phyloP scores from a whole-genome alignment of 306 rosid genomes.

The Corylus heterophylla region DNA sequence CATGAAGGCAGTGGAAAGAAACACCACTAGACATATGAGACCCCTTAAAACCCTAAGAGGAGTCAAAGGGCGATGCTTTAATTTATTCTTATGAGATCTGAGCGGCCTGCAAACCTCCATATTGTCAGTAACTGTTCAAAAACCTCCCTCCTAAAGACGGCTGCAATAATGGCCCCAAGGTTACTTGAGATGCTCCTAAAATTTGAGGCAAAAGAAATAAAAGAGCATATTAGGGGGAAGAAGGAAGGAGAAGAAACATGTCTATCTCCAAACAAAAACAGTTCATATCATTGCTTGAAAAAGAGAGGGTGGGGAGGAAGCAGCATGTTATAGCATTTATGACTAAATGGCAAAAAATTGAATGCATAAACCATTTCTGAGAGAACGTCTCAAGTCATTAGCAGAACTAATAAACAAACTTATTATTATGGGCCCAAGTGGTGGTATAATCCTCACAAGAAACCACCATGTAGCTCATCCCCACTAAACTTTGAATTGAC shows the following conservation, averaged over 20 bases:
- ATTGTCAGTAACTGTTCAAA: conserved; percentile 40
- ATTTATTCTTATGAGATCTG: conserved; percentile 36
- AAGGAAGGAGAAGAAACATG: neutral
- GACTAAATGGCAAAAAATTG: neutral
- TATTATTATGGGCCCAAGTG: neutral
- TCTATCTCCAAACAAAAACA: conserved; percentile 1
- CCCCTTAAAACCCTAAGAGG: conserved; percentile 71
- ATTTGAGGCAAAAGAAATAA: conserved; percentile 11
- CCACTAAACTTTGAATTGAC: neutral
- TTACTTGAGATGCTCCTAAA: conserved; percentile 27
- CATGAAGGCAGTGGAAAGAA: conserved; percentile 77
- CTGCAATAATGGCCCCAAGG: conserved; percentile 50
- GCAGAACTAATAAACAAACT: neutral
- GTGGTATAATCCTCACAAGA: neutral
- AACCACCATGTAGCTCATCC: neutral
- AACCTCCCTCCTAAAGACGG: conserved; percentile 35
- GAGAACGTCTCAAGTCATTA: neutral
- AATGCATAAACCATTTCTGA: neutral
- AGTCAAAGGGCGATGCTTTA: conserved; percentile 69
- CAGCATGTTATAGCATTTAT: neutral
- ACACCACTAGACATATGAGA: conserved; percentile 71
- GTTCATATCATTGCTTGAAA: neutral
- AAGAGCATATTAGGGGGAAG: conserved; percentile 7
- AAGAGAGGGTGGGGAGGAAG: neutral
- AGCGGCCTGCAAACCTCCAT: conserved; percentile 58